phyloP scores from a whole-genome alignment of 2,329 filamentous ascomycete genomes.

The Dryadomyces quercus-mongolicae region DNA sequence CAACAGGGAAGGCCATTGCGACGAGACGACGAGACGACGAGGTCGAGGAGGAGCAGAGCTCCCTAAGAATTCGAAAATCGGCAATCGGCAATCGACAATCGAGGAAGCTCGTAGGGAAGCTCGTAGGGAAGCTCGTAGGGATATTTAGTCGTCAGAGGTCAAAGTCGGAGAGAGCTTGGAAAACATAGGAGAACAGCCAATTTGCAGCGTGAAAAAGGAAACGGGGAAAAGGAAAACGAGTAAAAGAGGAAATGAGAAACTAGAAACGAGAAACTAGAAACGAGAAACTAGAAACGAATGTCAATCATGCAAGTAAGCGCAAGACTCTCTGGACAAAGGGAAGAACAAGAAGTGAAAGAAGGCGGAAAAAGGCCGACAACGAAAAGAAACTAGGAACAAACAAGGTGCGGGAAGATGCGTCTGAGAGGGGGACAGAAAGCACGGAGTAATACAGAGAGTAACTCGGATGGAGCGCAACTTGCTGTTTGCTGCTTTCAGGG shows the following conservation, averaged over 20 bases:
- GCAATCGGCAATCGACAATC: too few species aligned
- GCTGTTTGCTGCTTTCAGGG: background rate
- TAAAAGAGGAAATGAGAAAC: background rate
- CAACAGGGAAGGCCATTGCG: constrained; percentile 41
- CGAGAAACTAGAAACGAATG: background rate
- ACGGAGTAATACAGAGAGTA: too few species aligned
- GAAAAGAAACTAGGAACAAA: background rate
- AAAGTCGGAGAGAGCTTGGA: background rate
- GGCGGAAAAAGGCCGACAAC: background rate
- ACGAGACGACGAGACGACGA: too few species aligned
- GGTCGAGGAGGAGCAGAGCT: background rate
- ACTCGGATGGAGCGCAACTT: background rate
- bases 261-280: background rate
- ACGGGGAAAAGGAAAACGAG: background rate
- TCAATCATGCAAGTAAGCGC: background rate
- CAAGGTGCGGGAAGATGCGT: background rate
- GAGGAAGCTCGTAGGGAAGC: too few species aligned
- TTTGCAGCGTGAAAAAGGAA: background rate
- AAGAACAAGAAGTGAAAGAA: background rate
- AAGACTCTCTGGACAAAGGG: background rate
- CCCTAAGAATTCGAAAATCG: too few species aligned
- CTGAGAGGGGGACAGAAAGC: too few species aligned
- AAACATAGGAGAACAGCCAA: background rate
- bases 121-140: too few species aligned
- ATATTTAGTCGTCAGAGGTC: background rate